phyloP scores from a whole-genome alignment of 495 filamentous ascomycete genomes.

The Xylaria venustula region DNA sequence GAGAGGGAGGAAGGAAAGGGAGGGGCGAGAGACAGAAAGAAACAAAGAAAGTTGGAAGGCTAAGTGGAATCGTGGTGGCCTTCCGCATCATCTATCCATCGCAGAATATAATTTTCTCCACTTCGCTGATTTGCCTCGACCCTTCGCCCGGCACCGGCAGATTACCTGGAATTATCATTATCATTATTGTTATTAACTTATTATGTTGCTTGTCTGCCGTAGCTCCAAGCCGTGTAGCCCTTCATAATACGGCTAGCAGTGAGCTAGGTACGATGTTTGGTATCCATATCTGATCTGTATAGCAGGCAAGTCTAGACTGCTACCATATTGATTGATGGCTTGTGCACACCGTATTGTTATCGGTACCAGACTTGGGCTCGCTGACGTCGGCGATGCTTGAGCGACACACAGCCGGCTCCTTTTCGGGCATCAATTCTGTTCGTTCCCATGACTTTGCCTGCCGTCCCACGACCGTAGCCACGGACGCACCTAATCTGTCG shows the following conservation, averaged over 20 bases:
- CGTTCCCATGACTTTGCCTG: constrained; percentile 13
- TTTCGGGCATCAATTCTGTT: constrained; percentile 13
- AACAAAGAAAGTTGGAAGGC: background rate
- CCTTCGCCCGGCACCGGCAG: background rate
- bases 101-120: background rate
- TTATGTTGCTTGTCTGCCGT: background rate
- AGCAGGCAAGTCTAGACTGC: background rate
- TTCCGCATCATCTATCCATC: constrained; percentile 4
- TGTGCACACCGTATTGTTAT: background rate
- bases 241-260: no score
- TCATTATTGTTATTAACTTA: background rate
- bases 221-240: no score
- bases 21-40: no score
- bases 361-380: background rate
- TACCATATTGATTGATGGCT: background rate
- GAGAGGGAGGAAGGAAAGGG: no score
- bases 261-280: no score
- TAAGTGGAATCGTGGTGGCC: constrained; percentile 3
- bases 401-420: constrained; percentile 10
- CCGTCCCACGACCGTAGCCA: constrained; percentile 8
- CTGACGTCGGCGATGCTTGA: constrained; percentile 3
- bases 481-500: background rate
- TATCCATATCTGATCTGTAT: no score
- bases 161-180: background rate
- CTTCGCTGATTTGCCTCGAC: background rate